Percentiles rank a stretch among this genome's conserved stretches.
Conservation (phyloP, 495 filamentous ascomycete genomes). For the Astrothelium macrocarpum region DNA sequence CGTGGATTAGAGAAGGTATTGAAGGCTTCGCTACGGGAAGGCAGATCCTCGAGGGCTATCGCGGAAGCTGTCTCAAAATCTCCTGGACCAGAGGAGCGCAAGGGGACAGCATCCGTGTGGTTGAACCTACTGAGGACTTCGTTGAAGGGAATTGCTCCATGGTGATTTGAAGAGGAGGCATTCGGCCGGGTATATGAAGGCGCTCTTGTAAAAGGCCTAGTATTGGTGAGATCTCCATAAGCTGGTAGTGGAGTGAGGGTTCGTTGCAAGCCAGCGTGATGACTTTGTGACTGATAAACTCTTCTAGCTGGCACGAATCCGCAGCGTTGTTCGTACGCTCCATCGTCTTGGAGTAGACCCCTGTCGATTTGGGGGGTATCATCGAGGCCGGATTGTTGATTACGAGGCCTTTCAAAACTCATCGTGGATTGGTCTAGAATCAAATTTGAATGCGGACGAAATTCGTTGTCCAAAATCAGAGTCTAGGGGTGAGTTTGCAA, state of each 20-base stretch:
- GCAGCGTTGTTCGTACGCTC: not conserved
- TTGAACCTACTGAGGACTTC: not conserved
- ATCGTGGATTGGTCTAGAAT: too few species aligned
- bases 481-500: too few species aligned
- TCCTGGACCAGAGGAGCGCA: not conserved
- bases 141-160: not conserved
- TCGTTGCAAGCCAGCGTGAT: not conserved
- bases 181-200: not conserved
- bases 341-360: not conserved
- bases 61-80: not conserved
- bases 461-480: too few species aligned
- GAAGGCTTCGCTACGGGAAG: not conserved
- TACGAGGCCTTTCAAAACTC: too few species aligned
- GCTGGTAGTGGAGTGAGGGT: not conserved
- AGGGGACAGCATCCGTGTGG: not conserved
- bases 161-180: not conserved
- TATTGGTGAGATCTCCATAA: not conserved
- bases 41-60: not conserved
- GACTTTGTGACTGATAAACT: not conserved
- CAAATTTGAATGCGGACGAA: too few species aligned
- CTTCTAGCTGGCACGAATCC: not conserved
- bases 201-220: not conserved
- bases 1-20: not conserved
- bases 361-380: too few species aligned
- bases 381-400: too few species aligned